Conservation (phyloP, 176 grass and related monocot species). For the Eleusine coracana region DNA sequence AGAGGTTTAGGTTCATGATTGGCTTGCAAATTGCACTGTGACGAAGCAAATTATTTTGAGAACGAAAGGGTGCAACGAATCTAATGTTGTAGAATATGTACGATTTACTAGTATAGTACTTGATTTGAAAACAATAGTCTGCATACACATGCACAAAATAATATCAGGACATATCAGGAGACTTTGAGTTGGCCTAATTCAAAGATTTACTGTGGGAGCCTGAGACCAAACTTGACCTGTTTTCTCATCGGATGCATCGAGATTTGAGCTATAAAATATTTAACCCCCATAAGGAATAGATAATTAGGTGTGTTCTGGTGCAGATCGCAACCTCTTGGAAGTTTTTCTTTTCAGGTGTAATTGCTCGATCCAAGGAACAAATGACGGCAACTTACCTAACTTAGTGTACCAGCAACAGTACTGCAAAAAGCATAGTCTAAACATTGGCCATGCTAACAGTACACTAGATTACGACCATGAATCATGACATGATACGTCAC, state of each 20-base stretch:
- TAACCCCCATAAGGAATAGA: background rate
- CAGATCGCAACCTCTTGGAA: too few relatives aligned
- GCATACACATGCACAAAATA: background rate
- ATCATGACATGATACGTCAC: too few relatives aligned
- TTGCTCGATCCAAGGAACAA: too few relatives aligned
- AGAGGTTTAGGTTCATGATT: conserved; percentile 3
- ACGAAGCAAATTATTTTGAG: background rate
- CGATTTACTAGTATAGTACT: conserved; percentile 1
- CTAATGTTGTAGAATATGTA: background rate
- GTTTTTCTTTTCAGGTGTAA: too few relatives aligned
- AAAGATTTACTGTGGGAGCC: background rate
- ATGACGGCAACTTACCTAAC: too few relatives aligned
- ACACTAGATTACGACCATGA: too few relatives aligned
- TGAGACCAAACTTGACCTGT: background rate
- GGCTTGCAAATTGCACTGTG: background rate
- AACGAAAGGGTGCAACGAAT: background rate
- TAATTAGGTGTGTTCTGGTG: too few relatives aligned
- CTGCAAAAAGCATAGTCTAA: too few relatives aligned
- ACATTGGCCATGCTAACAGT: too few relatives aligned
- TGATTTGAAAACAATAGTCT: background rate
- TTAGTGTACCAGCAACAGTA: too few relatives aligned
- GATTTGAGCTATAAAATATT: background rate
- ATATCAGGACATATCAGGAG: background rate
- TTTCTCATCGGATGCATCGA: conserved; percentile 3
- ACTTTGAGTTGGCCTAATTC: too few relatives aligned